Evolutionary conservation across 148 eudicot genomes (phyloP), one percentile per base, ranked within the genome.

Genomic region (Vaccinium darrowii): DNA sequence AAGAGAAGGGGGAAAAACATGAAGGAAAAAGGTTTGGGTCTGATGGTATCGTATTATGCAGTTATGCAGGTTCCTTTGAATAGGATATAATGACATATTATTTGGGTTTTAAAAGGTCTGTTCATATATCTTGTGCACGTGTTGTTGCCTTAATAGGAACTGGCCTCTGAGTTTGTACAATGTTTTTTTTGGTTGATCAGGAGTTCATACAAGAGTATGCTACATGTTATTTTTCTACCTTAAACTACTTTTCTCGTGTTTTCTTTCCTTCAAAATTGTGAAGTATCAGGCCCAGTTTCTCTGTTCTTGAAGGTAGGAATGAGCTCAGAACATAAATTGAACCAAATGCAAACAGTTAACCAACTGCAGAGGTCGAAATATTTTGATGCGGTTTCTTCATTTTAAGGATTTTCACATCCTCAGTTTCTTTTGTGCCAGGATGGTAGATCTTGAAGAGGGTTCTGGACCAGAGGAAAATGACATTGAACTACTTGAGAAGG

Each of bases 401-500:
- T 21, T 52, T 52, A 62, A 51, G 67, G 43, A 84, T 33, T 43
- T 65, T 21, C 57, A 72, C 73, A 80, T 12, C 74, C 76, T 33
- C 36, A 80, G 23, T 56, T 73, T 69, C 58, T 4, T 87, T 81
- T 14, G 16, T 81, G 62, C 75, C 53, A 97, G 99, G 93, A 82
- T 92, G 91, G 88, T 91, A 89, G 92, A 94, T 86, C 98, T 97
- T 81, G 95, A 92, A 89, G 98, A 94, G 89, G 96, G 94, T 80
- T 89, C 98, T 15, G 98, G 96, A 65, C 85, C 96, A 53, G 98
- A 94, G 84, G 98, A 92, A 43, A 79, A 84, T 78, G 99, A 95
- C 83, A 71, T 89, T 60, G 86, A 89, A 81, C 82, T 95, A 57
- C 99, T 97, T 73, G 78, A 91, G 83, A 87, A 88, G 81, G 90